Evolutionary conservation across 345 rosid species (phyloP), one percentile per base, ranked within the genome.

Genomic region (Isatis tinctoria): DNA sequence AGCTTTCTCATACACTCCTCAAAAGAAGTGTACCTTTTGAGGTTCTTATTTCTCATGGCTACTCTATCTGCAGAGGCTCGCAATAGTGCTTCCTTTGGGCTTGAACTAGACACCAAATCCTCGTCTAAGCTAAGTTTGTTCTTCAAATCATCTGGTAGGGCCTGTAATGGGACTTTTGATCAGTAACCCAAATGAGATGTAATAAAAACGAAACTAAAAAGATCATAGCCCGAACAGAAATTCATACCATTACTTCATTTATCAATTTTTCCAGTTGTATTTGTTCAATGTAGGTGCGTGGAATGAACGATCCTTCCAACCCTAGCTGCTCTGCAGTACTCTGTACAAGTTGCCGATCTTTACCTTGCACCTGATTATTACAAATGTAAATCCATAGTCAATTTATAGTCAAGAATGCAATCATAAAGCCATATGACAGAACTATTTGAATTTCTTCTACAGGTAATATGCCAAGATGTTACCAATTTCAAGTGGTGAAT

Each of bases 201-300:
- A 60, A 33, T 32, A 30, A 49, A 72, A 64, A 30, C 6, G 32
- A 27, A 58, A 65, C 41, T 11, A 13, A 61, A 26, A 52, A 22
- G 1, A 24, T 53, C 41, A 71, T 47, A n/a, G 9, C 16, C 56
- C 4, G 4, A 60, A 16, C 33, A 78, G 54, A 3, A 43, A 40
- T 24, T 36, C 92, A 69, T 89, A 92, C 96, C 97, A 88, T 89
- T 69, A 85, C 89, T 77, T 92, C 97, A 65, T 87, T 85, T 74
- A 92, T 84, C 67, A 92, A 87, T 78, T 92, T 87, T 74, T 92
- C 97, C 77, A 92, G 75, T 74, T 92, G 97, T 74, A 92, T 92
- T 78, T 89, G 96, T 76, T 92, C 97, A 43, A 92, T 92, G 70
- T 92, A 92, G 45, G 97, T 90, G 7, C 96, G 93, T 24, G 97